phyloP scores from a whole-genome alignment of 164 flowering plant species.

The Platanus orientalis region DNA sequence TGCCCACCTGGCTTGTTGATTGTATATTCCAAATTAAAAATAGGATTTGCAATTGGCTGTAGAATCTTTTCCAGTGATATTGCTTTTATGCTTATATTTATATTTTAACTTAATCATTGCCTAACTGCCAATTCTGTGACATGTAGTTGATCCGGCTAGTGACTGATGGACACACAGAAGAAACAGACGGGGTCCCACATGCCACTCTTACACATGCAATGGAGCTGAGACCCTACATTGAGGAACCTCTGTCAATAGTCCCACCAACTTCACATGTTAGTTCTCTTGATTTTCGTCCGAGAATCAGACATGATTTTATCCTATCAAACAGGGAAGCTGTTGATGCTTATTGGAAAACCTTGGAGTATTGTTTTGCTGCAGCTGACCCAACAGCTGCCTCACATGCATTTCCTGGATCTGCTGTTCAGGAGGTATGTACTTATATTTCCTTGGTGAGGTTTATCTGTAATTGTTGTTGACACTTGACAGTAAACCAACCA shows the following conservation, averaged over 20 bases:
- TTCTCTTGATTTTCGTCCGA: constrained; percentile 66
- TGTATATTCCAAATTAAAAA: neutral
- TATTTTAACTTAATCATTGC: neutral
- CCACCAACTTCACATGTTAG: constrained; percentile 27
- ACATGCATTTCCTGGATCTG: constrained; percentile 92
- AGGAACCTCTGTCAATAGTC: constrained; percentile 61
- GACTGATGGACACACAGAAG: constrained; percentile 32
- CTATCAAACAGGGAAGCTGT: constrained; percentile 64
- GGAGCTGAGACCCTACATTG: constrained; percentile 93
- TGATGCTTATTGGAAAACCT: constrained; percentile 83
- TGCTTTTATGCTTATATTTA: neutral
- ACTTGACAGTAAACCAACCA: no score
- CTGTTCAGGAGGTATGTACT: constrained; percentile 76
- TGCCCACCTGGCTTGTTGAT: neutral
- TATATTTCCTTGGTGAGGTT: neutral
- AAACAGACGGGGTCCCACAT: constrained; percentile 26
- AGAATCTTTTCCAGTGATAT: neutral
- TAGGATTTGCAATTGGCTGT: neutral
- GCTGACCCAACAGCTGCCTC: constrained; percentile 65
- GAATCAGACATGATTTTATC: constrained; percentile 77
- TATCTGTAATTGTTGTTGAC: neutral
- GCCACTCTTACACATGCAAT: constrained; percentile 58
- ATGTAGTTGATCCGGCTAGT: constrained; percentile 70
- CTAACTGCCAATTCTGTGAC: constrained; percentile 12
- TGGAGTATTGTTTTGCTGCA: constrained; percentile 86